Evolutionary conservation across 2,329 filamentous ascomycete species (phyloP).

Genomic region (Arachnopeziza araneosa): DNA sequence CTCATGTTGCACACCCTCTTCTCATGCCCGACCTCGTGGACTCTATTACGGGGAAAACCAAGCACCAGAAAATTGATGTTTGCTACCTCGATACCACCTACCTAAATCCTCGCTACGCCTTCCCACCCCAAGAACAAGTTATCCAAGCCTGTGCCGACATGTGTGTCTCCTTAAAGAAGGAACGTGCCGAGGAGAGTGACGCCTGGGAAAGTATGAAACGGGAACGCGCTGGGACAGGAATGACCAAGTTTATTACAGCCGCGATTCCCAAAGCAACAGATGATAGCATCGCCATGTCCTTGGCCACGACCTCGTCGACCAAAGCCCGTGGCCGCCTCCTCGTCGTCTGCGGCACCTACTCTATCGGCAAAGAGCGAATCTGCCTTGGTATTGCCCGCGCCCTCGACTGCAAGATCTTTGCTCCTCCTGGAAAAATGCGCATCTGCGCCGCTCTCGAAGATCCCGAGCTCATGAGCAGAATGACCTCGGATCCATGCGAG

Average conservation of each 20-base stretch:
- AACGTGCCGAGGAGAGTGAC: constrained; percentile 51
- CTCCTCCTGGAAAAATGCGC: constrained; percentile 73
- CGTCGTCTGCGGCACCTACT: constrained; percentile 93
- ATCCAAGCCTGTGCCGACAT: constrained; percentile 83
- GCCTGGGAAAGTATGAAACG: constrained; percentile 52
- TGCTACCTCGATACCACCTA: constrained; percentile 98
- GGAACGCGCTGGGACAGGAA: constrained; percentile 49
- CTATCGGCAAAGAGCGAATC: constrained; percentile 95
- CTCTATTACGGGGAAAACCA: constrained; percentile 60
- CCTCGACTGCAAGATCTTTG: constrained; percentile 83
- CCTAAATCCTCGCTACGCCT: constrained; percentile 90
- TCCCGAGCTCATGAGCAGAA: constrained; percentile 66
- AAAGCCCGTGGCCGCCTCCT: constrained; percentile 63
- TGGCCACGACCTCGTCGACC: constrained; percentile 10
- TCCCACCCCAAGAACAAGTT: constrained; percentile 83
- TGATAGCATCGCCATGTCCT: constrained; percentile 20
- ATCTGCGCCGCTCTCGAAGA: constrained; percentile 85
- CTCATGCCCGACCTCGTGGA: constrained; percentile 72
- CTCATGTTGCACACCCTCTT: constrained; percentile 76
- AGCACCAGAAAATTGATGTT: constrained; percentile 83
- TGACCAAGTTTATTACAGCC: constrained; percentile 54
- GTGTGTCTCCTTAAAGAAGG: constrained; percentile 70
- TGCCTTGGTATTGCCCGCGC: constrained; percentile 88
- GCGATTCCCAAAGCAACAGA: constrained; percentile 23
- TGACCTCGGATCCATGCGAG: constrained; percentile 74